Evolutionary conservation across 495 filamentous ascomycete genomes (phyloP).

Genomic region (Penicillium egyptiacum): DNA sequence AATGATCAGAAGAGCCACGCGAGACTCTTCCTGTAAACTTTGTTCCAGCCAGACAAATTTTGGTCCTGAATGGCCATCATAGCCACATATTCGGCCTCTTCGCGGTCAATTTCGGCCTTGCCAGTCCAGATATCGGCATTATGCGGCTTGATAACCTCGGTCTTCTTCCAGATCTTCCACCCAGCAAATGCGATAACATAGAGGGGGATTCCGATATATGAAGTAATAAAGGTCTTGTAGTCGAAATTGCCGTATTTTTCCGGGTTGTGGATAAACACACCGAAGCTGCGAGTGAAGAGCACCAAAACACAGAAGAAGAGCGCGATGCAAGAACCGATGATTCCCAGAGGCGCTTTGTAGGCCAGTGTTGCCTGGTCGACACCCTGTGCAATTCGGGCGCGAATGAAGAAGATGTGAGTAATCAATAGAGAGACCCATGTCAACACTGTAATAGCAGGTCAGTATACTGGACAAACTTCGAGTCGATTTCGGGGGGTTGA

Average conservation of each 20-base stretch:
- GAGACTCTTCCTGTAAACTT: neutral
- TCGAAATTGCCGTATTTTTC: conserved; percentile 48
- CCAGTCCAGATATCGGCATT: conserved; percentile 10
- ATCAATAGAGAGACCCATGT: conserved; percentile 70
- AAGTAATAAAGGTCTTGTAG: conserved; percentile 67
- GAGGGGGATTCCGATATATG: conserved; percentile 69
- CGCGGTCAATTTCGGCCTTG: neutral
- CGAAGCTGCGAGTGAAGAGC: conserved; percentile 66
- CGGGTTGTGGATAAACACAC: conserved; percentile 52
- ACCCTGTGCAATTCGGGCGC: conserved; percentile 63
- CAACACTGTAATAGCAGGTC: neutral
- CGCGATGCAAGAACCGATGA: conserved; percentile 59
- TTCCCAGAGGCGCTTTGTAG: conserved; percentile 65
- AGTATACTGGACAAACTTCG: neutral
- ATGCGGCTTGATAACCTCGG: conserved; percentile 1
- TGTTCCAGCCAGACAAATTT: neutral
- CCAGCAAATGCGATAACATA: conserved; percentile 64
- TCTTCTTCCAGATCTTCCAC: conserved; percentile 56
- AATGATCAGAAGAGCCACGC: neutral
- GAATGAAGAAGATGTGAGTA: conserved; percentile 69
- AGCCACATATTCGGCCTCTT: conserved; percentile 2
- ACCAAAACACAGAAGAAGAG: conserved; percentile 64
- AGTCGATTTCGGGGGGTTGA: conserved; percentile 40
- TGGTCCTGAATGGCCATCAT: neutral
- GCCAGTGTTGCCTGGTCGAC: conserved; percentile 58